Evolutionary conservation across 2,329 filamentous ascomycete species (phyloP), one percentile per base, ranked within the genome.

Genomic region (Teratosphaeria gauchensis): DNA sequence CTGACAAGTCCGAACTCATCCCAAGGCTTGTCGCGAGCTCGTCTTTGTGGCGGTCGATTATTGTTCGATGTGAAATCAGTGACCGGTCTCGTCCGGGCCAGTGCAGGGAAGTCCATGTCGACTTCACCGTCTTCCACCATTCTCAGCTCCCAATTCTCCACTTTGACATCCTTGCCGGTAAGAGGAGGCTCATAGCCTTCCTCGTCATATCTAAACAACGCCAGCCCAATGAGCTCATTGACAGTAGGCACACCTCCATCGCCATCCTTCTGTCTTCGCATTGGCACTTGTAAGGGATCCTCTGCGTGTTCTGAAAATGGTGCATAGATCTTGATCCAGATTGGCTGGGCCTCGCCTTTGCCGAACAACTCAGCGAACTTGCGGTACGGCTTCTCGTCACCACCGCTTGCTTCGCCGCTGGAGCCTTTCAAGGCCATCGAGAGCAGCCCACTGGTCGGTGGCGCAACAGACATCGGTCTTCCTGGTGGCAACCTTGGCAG

Each of bases 61-160:
- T 92, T 92, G 61, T 87, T 88, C 6, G 82, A 85, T 0, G 89
- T 90, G 66, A 92, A 94, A 21, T 89, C 85, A 5, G 82, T 83
- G n/a, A 94, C 79, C 1, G 85, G 82, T 66, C 87, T 88, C 24
- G 83, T 89, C 38, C 89, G 81, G 59, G 88, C 86, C 48, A 94
- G 78, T 0, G 89, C 85, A 33, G 89, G 88, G 63, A 94, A 94
- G 68, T 94, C 90, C 63, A 90, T 88, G 65, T 95, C 89, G 1
- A 92, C 85, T 68, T 94, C 89, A 54, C 88, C 90, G 58, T 89
- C 88, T 69, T 94, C 84, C 8, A 92, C 88, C 84, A 95, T 91
- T 48, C 89, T 82, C 58, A 95, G 75, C 28, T 85, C 89, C 87
- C 88, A 94, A 77, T 85, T 85, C 68, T 92, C 92, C 65, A 92